phyloP scores from a whole-genome alignment of 2,329 filamentous ascomycete species.

The Emmonsia crescens region DNA sequence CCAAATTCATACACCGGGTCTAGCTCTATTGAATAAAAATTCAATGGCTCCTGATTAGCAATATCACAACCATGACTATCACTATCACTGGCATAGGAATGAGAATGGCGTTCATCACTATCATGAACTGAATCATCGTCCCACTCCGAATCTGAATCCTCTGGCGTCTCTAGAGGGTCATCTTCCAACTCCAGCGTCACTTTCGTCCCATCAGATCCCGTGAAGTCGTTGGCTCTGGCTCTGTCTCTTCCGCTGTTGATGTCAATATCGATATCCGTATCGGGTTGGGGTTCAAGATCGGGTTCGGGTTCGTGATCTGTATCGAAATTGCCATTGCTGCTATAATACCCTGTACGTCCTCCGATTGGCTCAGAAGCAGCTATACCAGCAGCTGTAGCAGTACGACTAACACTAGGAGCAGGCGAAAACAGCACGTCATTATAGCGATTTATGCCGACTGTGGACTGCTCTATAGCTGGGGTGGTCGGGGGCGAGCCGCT shows the following conservation, averaged over 20 bases:
- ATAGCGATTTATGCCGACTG: background rate
- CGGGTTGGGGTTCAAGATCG: background rate
- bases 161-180: background rate
- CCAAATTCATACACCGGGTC: background rate
- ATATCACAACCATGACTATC: background rate
- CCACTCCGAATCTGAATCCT: background rate
- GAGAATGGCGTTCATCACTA: background rate
- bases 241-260: background rate
- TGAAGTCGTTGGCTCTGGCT: background rate
- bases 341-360: background rate
- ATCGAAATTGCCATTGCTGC: background rate
- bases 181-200: background rate
- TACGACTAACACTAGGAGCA: background rate
- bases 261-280: too few relatives aligned
- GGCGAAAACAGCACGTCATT: background rate
- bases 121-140: background rate
- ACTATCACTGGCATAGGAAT: background rate
- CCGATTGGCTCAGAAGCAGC: background rate
- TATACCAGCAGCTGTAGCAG: background rate
- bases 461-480: background rate
- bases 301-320: background rate
- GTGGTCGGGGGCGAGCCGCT: background rate
- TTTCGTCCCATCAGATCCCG: background rate
- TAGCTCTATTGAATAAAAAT: background rate
- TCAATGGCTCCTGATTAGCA: background rate